Evolutionary conservation across 371 early-diverging fungal genomes (phyloP).

Genomic region (Mucor plumbeus): DNA sequence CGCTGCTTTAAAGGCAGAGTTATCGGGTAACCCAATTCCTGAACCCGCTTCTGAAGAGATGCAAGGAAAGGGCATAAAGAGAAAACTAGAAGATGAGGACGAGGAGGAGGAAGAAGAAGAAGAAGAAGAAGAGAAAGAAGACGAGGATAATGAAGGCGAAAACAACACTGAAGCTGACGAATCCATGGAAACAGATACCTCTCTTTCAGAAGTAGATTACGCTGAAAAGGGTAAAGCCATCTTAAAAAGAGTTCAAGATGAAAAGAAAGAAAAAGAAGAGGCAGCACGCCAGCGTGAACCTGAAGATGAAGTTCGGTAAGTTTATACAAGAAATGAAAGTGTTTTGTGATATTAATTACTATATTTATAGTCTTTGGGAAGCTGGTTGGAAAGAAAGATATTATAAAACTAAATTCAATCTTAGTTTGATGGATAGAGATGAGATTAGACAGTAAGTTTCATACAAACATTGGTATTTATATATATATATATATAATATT

Average conservation of each 20-base stretch:
- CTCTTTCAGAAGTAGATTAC: conserved; percentile 1
- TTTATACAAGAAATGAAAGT: not conserved
- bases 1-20: conserved; percentile 46
- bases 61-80: conserved; percentile 37
- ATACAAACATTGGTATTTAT: not conserved
- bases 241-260: conserved; percentile 49
- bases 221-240: conserved; percentile 56
- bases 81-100: conserved; percentile 42
- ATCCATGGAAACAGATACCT: not conserved
- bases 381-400: conserved; percentile 91
- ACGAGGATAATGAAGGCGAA: conserved; percentile 12
- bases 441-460: conserved; percentile 60
- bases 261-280: conserved; percentile 60
- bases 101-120: conserved; percentile 5
- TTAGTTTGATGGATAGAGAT: conserved; percentile 68
- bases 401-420: conserved; percentile 84
- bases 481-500: not conserved
- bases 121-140: too few relatives aligned
- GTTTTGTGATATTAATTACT: not conserved
- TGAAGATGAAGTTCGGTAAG: conserved; percentile 68
- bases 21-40: conserved; percentile 18
- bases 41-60: conserved; percentile 11
- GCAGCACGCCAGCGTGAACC: conserved; percentile 72
- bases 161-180: conserved; percentile 47
- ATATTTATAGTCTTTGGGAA: conserved; percentile 71